Evolutionary conservation across 805 yeast genomes (phyloP), one percentile per base, ranked within the genome.

Genomic region (Aciculoconidium aculeatum): DNA sequence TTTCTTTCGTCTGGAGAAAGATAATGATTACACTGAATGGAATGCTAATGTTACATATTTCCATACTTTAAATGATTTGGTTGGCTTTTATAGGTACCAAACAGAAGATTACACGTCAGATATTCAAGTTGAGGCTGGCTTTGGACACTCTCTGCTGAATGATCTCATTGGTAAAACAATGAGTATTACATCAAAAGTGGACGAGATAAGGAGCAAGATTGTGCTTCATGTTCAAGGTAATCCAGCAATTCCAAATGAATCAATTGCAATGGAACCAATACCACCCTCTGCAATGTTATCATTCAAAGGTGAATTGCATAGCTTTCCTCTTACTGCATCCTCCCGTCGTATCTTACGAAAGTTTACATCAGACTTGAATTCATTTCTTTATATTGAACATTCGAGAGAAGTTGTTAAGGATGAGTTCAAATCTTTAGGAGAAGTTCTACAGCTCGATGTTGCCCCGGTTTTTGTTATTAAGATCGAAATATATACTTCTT

Each of bases 1-100:
- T 17, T 12, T 23, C 14, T 29, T 45, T 7, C 21, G 28, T 10
- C 49, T 43, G 3, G 26, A 28, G 11, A 25, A 42, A 27, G 18
- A 19, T 15, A 27, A 27, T 2, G 15, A 16, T 8, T 15, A 11
- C n/a, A 16, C 21, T 7, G 17, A 17, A 14, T 30, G 27, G 25
- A 25, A 16, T 11, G 28, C 25, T 5, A 30, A 30, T 11, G 11
- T 20, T 8, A 30, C 33, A 21, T n/a, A 11, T 6, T 30, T 23
- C 21, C 33, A 30, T 20, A 21, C 13, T 8, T 15, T 23, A 11
- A 7, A 12, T 10, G 28, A 27, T 11, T 15, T 27, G 15, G 14
- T 27, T 12, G 13, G 25, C 23, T 31, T 20, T 13, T 26, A 31
- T 16, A 25, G 30, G 11, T n/a, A 11, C 8, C 27, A 19, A 15